Evolutionary conservation across 2,329 filamentous ascomycete genomes (phyloP), one percentile per base, ranked within the genome.

Genomic region (Cryphonectria carpinicola): DNA sequence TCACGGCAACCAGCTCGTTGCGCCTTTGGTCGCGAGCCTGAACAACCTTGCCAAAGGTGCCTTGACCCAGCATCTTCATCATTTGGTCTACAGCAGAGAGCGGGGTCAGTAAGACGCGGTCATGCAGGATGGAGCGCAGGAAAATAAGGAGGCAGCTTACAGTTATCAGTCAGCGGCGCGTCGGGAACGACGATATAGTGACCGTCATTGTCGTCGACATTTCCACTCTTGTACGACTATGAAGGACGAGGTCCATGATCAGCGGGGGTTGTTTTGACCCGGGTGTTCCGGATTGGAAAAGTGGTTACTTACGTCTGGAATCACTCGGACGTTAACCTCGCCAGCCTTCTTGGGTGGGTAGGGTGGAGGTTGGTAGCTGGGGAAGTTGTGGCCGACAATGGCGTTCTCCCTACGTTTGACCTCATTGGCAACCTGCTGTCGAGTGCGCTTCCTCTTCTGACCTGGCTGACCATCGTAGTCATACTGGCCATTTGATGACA

Each of bases 11-110:
- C 6, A 86, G 79, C 79, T 95, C 93, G 75, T 91, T 91, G 73
- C 90, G 90, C 76, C 88, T 88, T 72, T 89, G 89, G 79, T 99
- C 96, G 76, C 89, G 91, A 67, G 96, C 96, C 81, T 98, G 92
- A 25, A 99, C 96, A 22, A 99, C 96, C 81, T 99, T 99, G 78
- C 96, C 96, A 79, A 99, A 99, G 0, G 96, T 99, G 74, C 96
- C 96, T 82, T 99, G 96, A 32, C 96, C 96, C 17, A 99, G 90
- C 39, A 98, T 87, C 76, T 94, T 94, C 73, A 92, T 86, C 76
- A 99, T 95, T 83, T 93, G 90, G 81, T 98, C 95, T 97, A 75
- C 17, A 25, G 46, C 49, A 1, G 35, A 19, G 19, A 19, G 32
- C 19, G 32, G 32, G 32, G 58, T 37, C 58, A 37, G n/a, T 43